These are phyloP conservation scores for Adansonia digitata DNA, from an alignment of 345 rosid genomes.

Conservation along the genomic window DNA sequence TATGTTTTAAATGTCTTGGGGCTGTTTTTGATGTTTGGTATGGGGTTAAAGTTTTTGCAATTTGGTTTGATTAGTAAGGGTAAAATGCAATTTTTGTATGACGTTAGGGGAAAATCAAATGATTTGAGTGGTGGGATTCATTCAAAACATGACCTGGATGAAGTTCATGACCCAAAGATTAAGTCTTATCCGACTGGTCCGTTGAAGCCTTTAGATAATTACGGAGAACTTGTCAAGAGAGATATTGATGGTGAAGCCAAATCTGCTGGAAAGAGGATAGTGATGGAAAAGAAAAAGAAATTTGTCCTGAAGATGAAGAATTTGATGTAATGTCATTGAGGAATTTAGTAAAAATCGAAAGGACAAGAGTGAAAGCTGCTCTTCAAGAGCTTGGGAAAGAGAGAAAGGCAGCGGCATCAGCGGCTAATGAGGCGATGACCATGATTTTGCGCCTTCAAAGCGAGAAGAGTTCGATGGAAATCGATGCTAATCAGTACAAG, in stretches of 20 bases:
- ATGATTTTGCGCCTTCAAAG: constrained; percentile 73
- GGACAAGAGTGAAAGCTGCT: constrained; percentile 38
- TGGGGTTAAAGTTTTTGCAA: constrained; percentile 14
- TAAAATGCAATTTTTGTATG: neutral
- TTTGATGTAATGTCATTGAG: constrained; percentile 47
- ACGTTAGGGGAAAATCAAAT: constrained; percentile 24
- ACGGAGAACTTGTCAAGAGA: constrained; percentile 14
- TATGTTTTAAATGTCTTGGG: constrained; percentile 10
- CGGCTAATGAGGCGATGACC: constrained; percentile 76
- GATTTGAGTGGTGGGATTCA: constrained; percentile 11
- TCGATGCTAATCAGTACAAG: constrained; percentile 54
- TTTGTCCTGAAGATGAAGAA: constrained; percentile 47
- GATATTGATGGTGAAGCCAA: neutral
- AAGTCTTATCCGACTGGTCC: no score
- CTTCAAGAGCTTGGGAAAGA: constrained; percentile 64
- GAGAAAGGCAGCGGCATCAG: constrained; percentile 64
- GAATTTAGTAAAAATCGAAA: constrained; percentile 55
- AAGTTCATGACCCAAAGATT: constrained; percentile 20
- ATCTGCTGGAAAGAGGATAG: constrained; percentile 2
- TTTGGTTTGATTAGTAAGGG: constrained; percentile 2
- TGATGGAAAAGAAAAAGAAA: constrained; percentile 26
- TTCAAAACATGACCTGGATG: constrained; percentile 11
- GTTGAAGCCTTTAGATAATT: constrained; percentile 19
- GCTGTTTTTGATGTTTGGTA: constrained; percentile 8
- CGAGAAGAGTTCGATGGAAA: constrained; percentile 54